Conservation (phyloP, 2,329 filamentous ascomycete species). For the Stagonosporopsis cucurbitacearum region DNA sequence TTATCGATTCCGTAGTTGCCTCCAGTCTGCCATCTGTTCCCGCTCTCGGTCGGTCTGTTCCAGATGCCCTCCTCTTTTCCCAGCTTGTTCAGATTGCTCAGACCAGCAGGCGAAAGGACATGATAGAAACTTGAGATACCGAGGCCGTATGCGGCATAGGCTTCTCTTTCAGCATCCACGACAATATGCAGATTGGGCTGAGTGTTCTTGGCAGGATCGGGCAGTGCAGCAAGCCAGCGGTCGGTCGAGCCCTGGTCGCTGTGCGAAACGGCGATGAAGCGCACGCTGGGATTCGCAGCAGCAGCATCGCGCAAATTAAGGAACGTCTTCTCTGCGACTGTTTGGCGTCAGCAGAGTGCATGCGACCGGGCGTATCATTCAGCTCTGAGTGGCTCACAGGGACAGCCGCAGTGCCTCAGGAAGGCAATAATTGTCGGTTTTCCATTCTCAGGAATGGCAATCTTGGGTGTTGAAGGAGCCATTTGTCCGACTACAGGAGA, state of each 20-base stretch:
- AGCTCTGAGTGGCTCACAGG: slow-evolving; percentile 60
- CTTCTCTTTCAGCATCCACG: slow-evolving; percentile 64
- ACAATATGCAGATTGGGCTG: slow-evolving; percentile 65
- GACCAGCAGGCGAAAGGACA: slow-evolving; percentile 63
- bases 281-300: slow-evolving; percentile 30
- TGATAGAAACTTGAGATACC: slow-evolving; percentile 68
- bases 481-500: slow-evolving; percentile 61
- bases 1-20: slow-evolving; percentile 69
- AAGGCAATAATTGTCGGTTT: slow-evolving; percentile 70
- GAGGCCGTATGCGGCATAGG: slow-evolving; percentile 71
- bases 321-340: slow-evolving; percentile 72
- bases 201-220: slow-evolving; percentile 34
- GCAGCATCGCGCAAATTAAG: slow-evolving; percentile 41
- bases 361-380: not conserved
- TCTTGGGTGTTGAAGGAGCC: slow-evolving; percentile 62
- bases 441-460: slow-evolving; percentile 59
- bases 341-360: slow-evolving; percentile 2
- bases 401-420: slow-evolving; percentile 75
- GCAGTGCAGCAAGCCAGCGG: slow-evolving; percentile 42
- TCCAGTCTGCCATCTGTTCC: slow-evolving; percentile 71
- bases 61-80: slow-evolving; percentile 69
- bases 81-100: slow-evolving; percentile 65
- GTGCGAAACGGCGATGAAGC: slow-evolving; percentile 47
- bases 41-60: slow-evolving; percentile 69
- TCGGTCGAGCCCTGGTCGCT: slow-evolving; percentile 41